Evolutionary conservation across 2,329 filamentous ascomycete species (phyloP), one percentile per base, ranked within the genome.

Genomic region (Trichoderma breve): DNA sequence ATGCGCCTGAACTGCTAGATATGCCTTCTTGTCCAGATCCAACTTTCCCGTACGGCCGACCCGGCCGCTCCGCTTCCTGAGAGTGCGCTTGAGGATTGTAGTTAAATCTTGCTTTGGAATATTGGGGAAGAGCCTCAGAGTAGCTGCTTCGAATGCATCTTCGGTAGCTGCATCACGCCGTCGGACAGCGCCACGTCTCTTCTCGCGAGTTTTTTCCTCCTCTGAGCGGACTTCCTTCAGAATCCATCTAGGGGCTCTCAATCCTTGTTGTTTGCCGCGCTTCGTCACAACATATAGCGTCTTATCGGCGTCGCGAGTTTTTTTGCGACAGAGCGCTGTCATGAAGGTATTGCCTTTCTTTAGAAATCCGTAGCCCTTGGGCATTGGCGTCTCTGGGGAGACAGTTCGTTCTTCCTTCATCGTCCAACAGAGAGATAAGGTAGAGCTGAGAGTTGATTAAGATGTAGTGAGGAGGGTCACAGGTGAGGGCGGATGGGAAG

Each of bases 1-100:
- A 73, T 87, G 84, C 3, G 86, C 86, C 26, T 81, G 77, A 14
- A 87, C 84, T 2, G 84, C 86, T 28, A 87, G 79, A 60, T 77
- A 74, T 5, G 83, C 84, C 73, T 82, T 86, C 15, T 80, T 75
- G 7, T 78, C 76, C 43, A 85, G 60, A 0, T 77, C 76, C 6
- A 86, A 75, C 58, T 73, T 83, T 2, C 76, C 77, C 2, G 82
- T 83, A 65, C 86, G 78, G 3, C 86, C 86, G 1, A 88, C 86
- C 11, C 86, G 79, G 2, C 85, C 77, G 55, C 81, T 84, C 26
- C 80, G 74, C 76, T 87, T 88, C 74, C 79, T 75, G 73, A 85
- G 82, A 0, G 85, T 81, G 53, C 83, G 82, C 53, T 74, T 78
- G 3, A 86, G 74, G 14, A 87, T 78, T 4, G 72, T 69, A 0